Evolutionary conservation across 2,329 filamentous ascomycete species (phyloP).

Genomic region (Aureobasidium sp.): DNA sequence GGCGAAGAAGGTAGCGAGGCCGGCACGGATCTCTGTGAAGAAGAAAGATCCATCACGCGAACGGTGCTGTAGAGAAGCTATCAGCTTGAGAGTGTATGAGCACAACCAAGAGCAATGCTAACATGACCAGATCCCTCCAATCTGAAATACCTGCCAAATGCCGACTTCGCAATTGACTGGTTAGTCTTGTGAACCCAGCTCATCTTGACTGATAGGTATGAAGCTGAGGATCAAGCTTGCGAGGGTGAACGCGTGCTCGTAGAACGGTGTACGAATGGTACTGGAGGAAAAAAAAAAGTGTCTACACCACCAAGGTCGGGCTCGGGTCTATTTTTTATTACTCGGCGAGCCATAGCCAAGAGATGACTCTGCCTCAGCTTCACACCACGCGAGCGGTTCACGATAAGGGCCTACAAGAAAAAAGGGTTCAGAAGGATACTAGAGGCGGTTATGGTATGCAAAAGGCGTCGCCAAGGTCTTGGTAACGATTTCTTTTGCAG

Average conservation of each 20-base stretch:
- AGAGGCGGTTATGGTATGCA: background rate
- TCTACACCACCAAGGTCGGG: background rate
- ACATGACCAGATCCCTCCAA: constrained; percentile 79
- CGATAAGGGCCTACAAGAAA: background rate
- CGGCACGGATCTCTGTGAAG: constrained; percentile 77
- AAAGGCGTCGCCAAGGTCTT: constrained; percentile 5
- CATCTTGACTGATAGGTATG: constrained; percentile 9
- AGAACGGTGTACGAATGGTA: background rate
- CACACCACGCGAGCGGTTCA: background rate
- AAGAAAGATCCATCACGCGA: constrained; percentile 71
- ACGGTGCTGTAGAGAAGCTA: constrained; percentile 43
- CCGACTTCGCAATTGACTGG: constrained; percentile 53
- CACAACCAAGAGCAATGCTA: constrained; percentile 23
- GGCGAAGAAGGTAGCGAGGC: constrained; percentile 60
- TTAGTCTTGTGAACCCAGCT: constrained; percentile 24
- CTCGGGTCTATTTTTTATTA: background rate
- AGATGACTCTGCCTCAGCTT: background rate
- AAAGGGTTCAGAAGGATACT: background rate
- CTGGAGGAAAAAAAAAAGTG: constrained; percentile 4
- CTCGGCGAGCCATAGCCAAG: constrained; percentile 1
- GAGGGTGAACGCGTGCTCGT: background rate
- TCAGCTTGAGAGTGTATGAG: constrained; percentile 17
- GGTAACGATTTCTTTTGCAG: constrained; percentile 2
- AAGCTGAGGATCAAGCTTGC: background rate
- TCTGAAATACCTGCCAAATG: constrained; percentile 66